Base-by-base conservation (phyloP, 139 green algal genomes). In the Zygnema cylindricum region DNA sequence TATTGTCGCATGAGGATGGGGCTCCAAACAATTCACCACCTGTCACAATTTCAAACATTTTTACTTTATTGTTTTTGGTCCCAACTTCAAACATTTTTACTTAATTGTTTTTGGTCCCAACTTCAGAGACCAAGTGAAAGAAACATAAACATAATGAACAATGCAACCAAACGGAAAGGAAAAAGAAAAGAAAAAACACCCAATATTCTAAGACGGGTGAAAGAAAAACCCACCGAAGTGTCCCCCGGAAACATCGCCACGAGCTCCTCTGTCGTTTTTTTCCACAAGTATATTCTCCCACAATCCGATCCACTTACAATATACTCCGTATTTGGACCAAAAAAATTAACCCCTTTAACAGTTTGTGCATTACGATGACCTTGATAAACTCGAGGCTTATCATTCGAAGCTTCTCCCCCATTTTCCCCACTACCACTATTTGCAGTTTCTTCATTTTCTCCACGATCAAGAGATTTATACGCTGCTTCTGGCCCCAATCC, bases 331-430 rank as follows among this genome's bases (percentile, higher is more conserved):
- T 39, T 40, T 39, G 36, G 87, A 25, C 87, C 87, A 49, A 90
- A 90, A 82, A 91, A 91, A 38, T 22, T 43, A 39, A 91, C 87
- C 1, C 87, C 88, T 86, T 96, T 96, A 49, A 95, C 91, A 0
- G 93, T 95, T 16, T 82, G 77, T 41, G 77, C 54, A 83, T 95
- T 95, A 55, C 93, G 89, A 89, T 95, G 93, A 38, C 93, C 93
- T 40, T 77, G 76, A 82, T 93, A 95, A 63, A 81, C 78, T 76
- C 83, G 69, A 42, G 79, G 7, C 78, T 73, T 75, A 35, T 89
- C 82, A 33, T 23, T 36, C 76, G 69, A 11, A 71, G 69, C 77
- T 7, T 2, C 41, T 32, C 1, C 36, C 7, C 71, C 1, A 49
- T 7, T 57, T 30, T 36, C 40, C 1, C 40, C 79, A n/a, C 43